Evolutionary conservation across 179 eudicot species (phyloP).

Genomic region (Gypsophila paniculata): DNA sequence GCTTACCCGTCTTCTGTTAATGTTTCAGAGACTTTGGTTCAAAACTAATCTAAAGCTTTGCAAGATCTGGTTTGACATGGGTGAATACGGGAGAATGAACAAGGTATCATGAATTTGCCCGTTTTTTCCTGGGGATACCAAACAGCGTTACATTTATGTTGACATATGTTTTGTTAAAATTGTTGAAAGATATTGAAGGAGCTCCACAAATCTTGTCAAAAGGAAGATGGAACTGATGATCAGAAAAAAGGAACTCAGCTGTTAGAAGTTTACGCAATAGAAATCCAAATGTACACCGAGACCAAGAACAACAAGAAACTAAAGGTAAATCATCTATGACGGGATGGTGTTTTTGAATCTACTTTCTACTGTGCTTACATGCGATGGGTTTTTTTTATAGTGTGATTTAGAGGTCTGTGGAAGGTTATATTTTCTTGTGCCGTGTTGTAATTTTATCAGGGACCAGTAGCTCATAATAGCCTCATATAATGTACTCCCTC

Average conservation of each 20-base stretch:
- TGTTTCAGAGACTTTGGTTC: conserved; percentile 83
- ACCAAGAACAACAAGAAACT: conserved; percentile 98
- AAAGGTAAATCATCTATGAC: conserved; percentile 44
- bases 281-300: conserved; percentile 98
- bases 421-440: background rate
- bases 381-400: background rate
- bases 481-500: background rate
- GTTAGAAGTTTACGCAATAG: conserved; percentile 95
- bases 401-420: background rate
- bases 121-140: background rate
- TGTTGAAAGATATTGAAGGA: conserved; percentile 79
- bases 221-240: conserved; percentile 94
- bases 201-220: conserved; percentile 93
- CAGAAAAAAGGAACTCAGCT: conserved; percentile 97
- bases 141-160: background rate
- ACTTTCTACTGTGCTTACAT: background rate
- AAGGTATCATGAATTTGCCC: conserved; percentile 67
- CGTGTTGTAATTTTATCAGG: too few relatives aligned
- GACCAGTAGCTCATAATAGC: background rate
- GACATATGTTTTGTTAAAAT: background rate
- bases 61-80: conserved; percentile 98
- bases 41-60: conserved; percentile 98
- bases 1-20: conserved; percentile 7
- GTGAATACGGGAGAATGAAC: conserved; percentile 95
- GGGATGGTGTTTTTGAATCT: background rate